Evolutionary conservation across 768 basidiomycete species (phyloP).

Genomic region (Naematelia encephala): DNA sequence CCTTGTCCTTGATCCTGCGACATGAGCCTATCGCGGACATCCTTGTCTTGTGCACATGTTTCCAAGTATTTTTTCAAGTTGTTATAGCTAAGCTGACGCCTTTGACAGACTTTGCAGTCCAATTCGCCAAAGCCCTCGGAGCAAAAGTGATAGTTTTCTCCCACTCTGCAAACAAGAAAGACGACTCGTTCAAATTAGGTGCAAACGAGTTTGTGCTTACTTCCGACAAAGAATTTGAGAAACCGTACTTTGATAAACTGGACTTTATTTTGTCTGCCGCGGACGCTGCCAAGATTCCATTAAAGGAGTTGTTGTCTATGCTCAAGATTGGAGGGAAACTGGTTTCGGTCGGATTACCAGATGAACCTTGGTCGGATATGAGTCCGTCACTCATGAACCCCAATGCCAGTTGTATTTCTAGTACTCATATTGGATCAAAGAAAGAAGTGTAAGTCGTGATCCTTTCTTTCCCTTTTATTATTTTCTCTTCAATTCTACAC

Average conservation of each 20-base stretch:
- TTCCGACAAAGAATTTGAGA: conserved; percentile 36
- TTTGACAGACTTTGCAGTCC: conserved; percentile 42
- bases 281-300: conserved; percentile 53
- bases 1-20: too few relatives aligned
- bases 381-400: conserved; percentile 27
- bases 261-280: conserved; percentile 53
- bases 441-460: conserved; percentile 52
- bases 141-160: conserved; percentile 62
- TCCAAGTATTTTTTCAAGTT: too few relatives aligned
- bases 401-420: conserved; percentile 38
- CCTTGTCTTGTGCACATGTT: too few relatives aligned
- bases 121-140: conserved; percentile 59
- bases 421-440: conserved; percentile 58
- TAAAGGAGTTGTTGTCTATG: conserved; percentile 58
- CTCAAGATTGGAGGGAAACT: conserved; percentile 58
- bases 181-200: conserved; percentile 56
- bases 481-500: too few relatives aligned
- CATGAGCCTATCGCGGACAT: too few relatives aligned
- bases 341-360: conserved; percentile 59
- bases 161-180: conserved; percentile 58
- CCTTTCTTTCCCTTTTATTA: too few relatives aligned
- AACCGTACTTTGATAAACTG: conserved; percentile 48
- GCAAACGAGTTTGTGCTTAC: conserved; percentile 46
- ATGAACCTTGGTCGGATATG: conserved; percentile 49
- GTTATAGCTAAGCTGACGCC: background rate